phyloP scores from a whole-genome alignment of 805 yeast species.

The Ascoidea asiatica region DNA sequence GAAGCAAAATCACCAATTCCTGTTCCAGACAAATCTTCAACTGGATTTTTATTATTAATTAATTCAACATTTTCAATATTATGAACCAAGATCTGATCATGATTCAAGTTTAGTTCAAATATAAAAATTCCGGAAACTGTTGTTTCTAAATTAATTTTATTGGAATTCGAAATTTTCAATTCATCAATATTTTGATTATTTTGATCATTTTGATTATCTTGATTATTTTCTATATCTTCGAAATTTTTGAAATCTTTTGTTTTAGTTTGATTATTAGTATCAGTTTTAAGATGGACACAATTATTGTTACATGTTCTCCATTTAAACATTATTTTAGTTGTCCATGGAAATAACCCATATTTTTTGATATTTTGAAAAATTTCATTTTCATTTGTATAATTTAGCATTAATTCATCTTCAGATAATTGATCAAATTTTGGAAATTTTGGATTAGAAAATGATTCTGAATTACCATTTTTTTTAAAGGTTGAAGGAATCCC shows the following conservation, averaged over 20 bases:
- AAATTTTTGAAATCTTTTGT: not conserved
- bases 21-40: not conserved
- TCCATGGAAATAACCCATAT: constrained; percentile 12
- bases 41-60: constrained; percentile 25
- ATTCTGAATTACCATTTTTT: constrained; percentile 13
- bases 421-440: not conserved
- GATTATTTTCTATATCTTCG: too few species aligned
- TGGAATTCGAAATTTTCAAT: constrained; percentile 1
- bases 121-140: constrained; percentile 40
- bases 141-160: constrained; percentile 10
- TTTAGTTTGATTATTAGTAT: constrained; percentile 3
- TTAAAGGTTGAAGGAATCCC: constrained; percentile 9
- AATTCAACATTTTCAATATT: constrained; percentile 56
- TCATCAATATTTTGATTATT: constrained; percentile 1
- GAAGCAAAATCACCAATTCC: not conserved
- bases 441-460: constrained; percentile 9
- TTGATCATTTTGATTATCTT: too few species aligned
- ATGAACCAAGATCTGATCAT: constrained; percentile 43
- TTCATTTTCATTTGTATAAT: constrained; percentile 4
- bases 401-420: not conserved
- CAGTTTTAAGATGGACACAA: constrained; percentile 32
- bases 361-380: constrained; percentile 5
- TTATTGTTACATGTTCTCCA: constrained; percentile 46
- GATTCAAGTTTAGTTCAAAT: constrained; percentile 47
- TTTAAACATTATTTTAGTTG: constrained; percentile 37